These are phyloP conservation scores for Apiosordaria backusii DNA, from an alignment of 495 filamentous ascomycete species.

Conservation along the genomic window DNA sequence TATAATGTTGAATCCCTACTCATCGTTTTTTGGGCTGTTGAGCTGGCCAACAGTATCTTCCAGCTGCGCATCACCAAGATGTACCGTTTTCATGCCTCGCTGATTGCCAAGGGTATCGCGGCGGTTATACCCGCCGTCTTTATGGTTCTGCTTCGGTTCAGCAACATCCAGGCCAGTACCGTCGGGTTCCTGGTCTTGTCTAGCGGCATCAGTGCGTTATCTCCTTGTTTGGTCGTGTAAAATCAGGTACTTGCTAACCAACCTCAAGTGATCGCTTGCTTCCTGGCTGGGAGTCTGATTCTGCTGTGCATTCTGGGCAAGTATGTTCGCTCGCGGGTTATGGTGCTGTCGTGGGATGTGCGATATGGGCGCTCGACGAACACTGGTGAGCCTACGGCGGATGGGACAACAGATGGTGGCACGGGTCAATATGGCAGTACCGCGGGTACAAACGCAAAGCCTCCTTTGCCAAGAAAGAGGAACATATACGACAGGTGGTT, in stretches of 20 bases:
- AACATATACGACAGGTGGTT: constrained; percentile 49
- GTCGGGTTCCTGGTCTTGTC: constrained; percentile 39
- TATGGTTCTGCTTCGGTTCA: constrained; percentile 36
- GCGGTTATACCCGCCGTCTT: constrained; percentile 37
- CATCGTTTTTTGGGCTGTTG: constrained; percentile 45
- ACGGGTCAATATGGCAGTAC: constrained; percentile 3
- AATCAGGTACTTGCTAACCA: no score
- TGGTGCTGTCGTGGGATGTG: constrained; percentile 39
- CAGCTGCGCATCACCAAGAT: constrained; percentile 24
- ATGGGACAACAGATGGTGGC: not conserved
- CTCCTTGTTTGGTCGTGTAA: not conserved
- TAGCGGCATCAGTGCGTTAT: constrained; percentile 39
- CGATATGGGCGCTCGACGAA: constrained; percentile 28
- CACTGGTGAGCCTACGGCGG: constrained; percentile 16
- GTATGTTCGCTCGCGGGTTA: constrained; percentile 43
- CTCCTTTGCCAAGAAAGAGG: not conserved
- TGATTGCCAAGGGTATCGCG: constrained; percentile 36
- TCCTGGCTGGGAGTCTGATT: constrained; percentile 38
- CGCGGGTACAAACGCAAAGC: not conserved
- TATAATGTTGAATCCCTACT: constrained; percentile 50
- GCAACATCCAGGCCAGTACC: constrained; percentile 28
- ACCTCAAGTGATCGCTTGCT: constrained; percentile 40
- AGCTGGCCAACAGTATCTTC: constrained; percentile 39
- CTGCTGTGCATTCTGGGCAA: constrained; percentile 43
- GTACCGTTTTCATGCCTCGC: constrained; percentile 26